Evolutionary conservation across 1,139 yeast species (phyloP).

Genomic region (Suhomyces bribrorum): DNA sequence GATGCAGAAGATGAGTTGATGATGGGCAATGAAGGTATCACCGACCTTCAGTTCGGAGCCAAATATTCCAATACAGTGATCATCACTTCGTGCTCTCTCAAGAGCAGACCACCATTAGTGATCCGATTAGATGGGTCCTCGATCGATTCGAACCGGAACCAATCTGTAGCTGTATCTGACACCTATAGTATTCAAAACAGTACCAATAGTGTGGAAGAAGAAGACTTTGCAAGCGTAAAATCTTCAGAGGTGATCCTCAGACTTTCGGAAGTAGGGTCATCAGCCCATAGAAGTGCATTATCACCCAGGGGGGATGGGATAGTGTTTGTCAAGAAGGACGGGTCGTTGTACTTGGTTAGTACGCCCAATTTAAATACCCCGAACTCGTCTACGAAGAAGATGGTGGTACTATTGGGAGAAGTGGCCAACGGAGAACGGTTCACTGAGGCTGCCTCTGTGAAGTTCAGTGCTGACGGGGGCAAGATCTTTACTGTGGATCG

Average conservation of each 20-base stretch:
- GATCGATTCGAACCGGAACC: slow-evolving; percentile 25
- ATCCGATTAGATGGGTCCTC: slow-evolving; percentile 38
- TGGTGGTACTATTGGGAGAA: slow-evolving; percentile 73
- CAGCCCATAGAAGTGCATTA: slow-evolving; percentile 69
- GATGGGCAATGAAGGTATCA: slow-evolving; percentile 84
- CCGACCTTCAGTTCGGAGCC: slow-evolving; percentile 66
- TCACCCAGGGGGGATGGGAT: slow-evolving; percentile 88
- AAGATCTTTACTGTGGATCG: slow-evolving; percentile 75
- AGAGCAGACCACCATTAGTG: slow-evolving; percentile 39
- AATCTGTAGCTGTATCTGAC: slow-evolving; percentile 12
- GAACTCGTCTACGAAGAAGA: slow-evolving; percentile 31
- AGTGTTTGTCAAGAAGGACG: slow-evolving; percentile 77
- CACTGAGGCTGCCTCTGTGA: slow-evolving; percentile 72
- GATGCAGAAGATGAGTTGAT: slow-evolving; percentile 30
- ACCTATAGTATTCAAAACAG: slow-evolving; percentile 18
- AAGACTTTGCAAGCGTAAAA: slow-evolving; percentile 24
- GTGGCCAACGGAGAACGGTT: slow-evolving; percentile 71
- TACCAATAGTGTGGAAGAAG: slow-evolving; percentile 20
- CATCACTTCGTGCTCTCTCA: slow-evolving; percentile 41
- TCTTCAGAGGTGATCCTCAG: slow-evolving; percentile 42
- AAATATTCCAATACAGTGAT: slow-evolving; percentile 37
- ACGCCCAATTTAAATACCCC: slow-evolving; percentile 56
- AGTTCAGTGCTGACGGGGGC: slow-evolving; percentile 80
- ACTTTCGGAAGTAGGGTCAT: slow-evolving; percentile 79
- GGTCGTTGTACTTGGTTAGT: slow-evolving; percentile 68